Evolutionary conservation across 305 asterid genomes (phyloP).

Genomic region (Fraxinus dipetala): DNA sequence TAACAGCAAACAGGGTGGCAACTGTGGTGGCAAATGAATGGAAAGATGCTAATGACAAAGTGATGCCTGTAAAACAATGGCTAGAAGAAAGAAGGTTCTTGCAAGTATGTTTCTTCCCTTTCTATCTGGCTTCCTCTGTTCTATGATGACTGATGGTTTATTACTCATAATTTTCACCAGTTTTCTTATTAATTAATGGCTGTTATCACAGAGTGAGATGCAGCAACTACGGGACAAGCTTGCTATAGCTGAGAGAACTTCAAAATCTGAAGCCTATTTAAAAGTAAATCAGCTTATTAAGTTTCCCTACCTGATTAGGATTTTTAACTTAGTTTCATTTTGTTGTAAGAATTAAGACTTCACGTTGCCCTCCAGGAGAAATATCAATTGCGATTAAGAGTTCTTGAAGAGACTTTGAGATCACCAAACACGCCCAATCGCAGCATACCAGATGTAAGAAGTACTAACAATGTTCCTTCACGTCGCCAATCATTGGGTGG

Average conservation of each 20-base stretch:
- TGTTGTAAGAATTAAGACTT: conserved; percentile 9
- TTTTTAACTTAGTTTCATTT: background rate
- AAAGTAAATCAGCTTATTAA: conserved; percentile 53
- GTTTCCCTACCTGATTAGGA: background rate
- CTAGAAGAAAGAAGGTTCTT: conserved; percentile 90
- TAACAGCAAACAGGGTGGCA: conserved; percentile 97
- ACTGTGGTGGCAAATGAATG: conserved; percentile 98
- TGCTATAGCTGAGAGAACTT: conserved; percentile 78
- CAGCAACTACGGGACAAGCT: conserved; percentile 95
- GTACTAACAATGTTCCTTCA: conserved; percentile 70
- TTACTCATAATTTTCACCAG: background rate
- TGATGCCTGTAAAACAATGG: conserved; percentile 99
- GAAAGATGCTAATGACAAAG: conserved; percentile 98
- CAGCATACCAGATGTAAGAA: conserved; percentile 59
- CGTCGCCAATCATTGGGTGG: conserved; percentile 98
- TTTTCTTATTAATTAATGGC: conserved; percentile 12
- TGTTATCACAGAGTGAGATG: conserved; percentile 82
- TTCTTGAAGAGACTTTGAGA: conserved; percentile 92
- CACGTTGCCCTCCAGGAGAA: conserved; percentile 61
- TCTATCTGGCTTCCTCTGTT: background rate
- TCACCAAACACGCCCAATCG: conserved; percentile 63
- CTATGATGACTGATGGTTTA: conserved; percentile 8
- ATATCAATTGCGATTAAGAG: conserved; percentile 75
- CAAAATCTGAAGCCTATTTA: conserved; percentile 86
- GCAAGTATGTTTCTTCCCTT: conserved; percentile 52